Evolutionary conservation across 768 basidiomycete genomes (phyloP).

Genomic region (Cyclocybe aegerita): DNA sequence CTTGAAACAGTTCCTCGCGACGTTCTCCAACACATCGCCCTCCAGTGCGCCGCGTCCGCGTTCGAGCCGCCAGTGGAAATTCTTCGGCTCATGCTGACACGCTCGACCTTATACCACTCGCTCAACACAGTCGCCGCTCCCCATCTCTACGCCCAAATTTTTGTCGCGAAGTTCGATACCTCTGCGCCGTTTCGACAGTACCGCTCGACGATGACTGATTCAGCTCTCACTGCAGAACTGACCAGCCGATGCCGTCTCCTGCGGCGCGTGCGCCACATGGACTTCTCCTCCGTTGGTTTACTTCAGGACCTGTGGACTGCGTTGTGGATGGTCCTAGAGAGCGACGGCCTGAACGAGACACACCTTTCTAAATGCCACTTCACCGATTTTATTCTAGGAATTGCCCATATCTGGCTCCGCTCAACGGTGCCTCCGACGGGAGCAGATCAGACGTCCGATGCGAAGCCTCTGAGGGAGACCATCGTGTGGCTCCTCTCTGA

Average conservation of each 20-base stretch:
- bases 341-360: slow-evolving; percentile 43
- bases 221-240: slow-evolving; percentile 48
- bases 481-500: slow-evolving; percentile 42
- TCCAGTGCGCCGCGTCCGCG: slow-evolving; percentile 39
- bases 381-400: slow-evolving; percentile 32
- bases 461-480: slow-evolving; percentile 24
- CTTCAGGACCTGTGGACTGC: slow-evolving; percentile 54
- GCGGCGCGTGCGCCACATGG: slow-evolving; percentile 41
- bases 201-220: slow-evolving; percentile 29
- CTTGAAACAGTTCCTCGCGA: slow-evolving; percentile 54
- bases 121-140: slow-evolving; percentile 45
- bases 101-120: slow-evolving; percentile 39
- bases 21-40: slow-evolving; percentile 55
- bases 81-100: slow-evolving; percentile 43
- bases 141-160: slow-evolving; percentile 57
- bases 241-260: slow-evolving; percentile 46
- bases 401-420: slow-evolving; percentile 19
- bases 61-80: slow-evolving; percentile 41
- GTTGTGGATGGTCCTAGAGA: slow-evolving; percentile 62
- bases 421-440: background rate
- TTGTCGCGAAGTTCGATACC: slow-evolving; percentile 48
- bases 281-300: slow-evolving; percentile 28
- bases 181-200: slow-evolving; percentile 24
- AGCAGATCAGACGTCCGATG: slow-evolving; percentile 9
- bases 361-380: slow-evolving; percentile 44